Base-by-base conservation (phyloP, 371 early-diverging fungal genomes). In the Conidiobolus incongruus region DNA sequence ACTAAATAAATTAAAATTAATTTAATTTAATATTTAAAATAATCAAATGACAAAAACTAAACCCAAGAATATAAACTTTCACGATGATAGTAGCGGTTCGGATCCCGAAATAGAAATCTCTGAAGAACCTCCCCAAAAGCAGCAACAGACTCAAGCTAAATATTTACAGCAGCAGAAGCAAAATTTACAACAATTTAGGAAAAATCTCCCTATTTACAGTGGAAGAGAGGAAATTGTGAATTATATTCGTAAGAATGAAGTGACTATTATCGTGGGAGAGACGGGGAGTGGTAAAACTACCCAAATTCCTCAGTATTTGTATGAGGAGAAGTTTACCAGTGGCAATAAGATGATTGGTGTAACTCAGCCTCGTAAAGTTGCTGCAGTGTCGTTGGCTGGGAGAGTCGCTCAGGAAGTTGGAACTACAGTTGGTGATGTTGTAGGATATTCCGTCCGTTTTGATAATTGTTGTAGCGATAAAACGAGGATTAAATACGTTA, bases 321-420 rank as follows among this genome's bases (percentile, higher is more conserved):
- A 89, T 49, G 98, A 99, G 56, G n/a, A n/a, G n/a, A n/a, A n/a
- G n/a, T n/a, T n/a, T n/a, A n/a, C n/a, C n/a, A n/a, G n/a, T n/a
- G n/a, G n/a, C n/a, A n/a, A n/a, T n/a, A n/a, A n/a, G n/a, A 85
- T 92, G 16, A 86, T 99, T 48, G 95, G 90, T 30, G 69, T 98
- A 19, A 99, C 99, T 0, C 98, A 99, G 52, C 99, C 99, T 16
- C 75, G 99, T 44, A 80, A 99, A 50, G 91, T 99, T n/a, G 97
- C 99, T 11, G 96, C 99, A 2, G 81, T 97, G 19, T 77, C 82
- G 54, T 93, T 98, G 85, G 84, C 97, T 0, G 69, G 77, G 21
- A 83, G 99, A 52, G 94, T 99, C 13, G 76, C 79, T 3, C 64
- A 83, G 29, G 99, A 98, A 65, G 69, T 67, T 1, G 52, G 65